These are phyloP conservation scores for Phylloporus sp. DNA, from an alignment of 768 basidiomycete genomes.

Conservation along the genomic window DNA sequence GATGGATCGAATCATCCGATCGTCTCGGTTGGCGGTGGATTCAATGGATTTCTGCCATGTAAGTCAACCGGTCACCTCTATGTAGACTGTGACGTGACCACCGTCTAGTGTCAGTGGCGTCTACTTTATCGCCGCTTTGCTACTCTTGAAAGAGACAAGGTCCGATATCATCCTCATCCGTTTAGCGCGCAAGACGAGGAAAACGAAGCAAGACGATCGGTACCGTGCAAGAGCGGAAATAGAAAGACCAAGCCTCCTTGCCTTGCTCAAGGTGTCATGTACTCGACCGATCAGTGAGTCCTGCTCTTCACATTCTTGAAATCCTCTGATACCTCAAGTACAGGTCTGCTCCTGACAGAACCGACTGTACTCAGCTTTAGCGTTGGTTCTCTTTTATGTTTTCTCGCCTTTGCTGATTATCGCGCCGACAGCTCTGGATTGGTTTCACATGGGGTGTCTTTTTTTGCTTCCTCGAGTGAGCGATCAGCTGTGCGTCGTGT, in stretches of 20 bases:
- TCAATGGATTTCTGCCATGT: conserved; percentile 76
- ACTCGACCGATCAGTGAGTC: conserved; percentile 67
- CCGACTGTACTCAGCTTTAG: conserved; percentile 72
- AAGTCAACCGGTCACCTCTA: conserved; percentile 3
- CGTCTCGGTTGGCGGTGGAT: conserved; percentile 77
- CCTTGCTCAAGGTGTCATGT: conserved; percentile 65
- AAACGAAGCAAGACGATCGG: conserved; percentile 57
- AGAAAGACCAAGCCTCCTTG: conserved; percentile 51
- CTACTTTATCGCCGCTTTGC: conserved; percentile 46
- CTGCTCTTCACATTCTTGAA: not conserved
- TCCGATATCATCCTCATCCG: conserved; percentile 64
- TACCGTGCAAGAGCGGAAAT: conserved; percentile 65
- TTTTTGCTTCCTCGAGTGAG: conserved; percentile 62
- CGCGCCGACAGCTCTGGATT: conserved; percentile 52
- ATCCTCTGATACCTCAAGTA: not conserved
- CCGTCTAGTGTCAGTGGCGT: conserved; percentile 45
- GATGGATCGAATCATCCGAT: conserved; percentile 61
- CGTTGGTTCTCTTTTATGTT: conserved; percentile 36
- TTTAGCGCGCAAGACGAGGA: conserved; percentile 59
- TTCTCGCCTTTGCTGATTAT: conserved; percentile 1
- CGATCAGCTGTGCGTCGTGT: not conserved
- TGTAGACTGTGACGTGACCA: not conserved
- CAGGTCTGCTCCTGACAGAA: conserved; percentile 40
- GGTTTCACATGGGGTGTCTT: conserved; percentile 76
- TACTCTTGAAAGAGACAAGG: conserved; percentile 72